These are phyloP conservation scores for Batkoa obscura DNA, from an alignment of 371 early-diverging fungal genomes.

Conservation along the genomic window DNA sequence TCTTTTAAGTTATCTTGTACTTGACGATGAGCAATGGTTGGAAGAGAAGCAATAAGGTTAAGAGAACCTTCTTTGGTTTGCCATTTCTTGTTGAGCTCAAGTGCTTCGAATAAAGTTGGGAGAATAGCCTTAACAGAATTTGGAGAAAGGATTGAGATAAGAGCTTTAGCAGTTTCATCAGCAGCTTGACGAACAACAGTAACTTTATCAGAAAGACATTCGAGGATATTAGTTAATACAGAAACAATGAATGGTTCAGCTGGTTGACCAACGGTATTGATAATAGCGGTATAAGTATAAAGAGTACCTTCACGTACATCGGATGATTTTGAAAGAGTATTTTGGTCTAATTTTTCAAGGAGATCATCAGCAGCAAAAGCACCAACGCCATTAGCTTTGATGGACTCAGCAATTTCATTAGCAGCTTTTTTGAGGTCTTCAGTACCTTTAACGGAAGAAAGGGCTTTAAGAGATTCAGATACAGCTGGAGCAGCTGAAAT, in stretches of 20 bases:
- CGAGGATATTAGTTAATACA: constrained; percentile 24
- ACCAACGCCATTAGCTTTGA: background rate
- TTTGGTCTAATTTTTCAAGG: background rate
- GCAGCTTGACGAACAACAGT: constrained; percentile 28
- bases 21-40: constrained; percentile 18
- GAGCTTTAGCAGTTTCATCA: constrained; percentile 18
- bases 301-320: constrained; percentile 32
- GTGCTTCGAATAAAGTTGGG: constrained; percentile 29
- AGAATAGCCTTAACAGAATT: constrained; percentile 21
- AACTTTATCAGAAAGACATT: constrained; percentile 31
- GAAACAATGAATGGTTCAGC: constrained; percentile 33
- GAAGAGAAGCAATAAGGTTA: constrained; percentile 20
- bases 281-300: constrained; percentile 24
- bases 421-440: background rate
- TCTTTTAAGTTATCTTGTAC: constrained; percentile 42
- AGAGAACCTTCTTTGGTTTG: constrained; percentile 32
- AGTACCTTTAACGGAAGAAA: background rate
- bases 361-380: constrained; percentile 3
- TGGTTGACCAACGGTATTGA: constrained; percentile 18
- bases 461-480: background rate
- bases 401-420: background rate
- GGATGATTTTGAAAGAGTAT: constrained; percentile 21
- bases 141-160: constrained; percentile 19
- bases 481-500: background rate
- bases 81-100: constrained; percentile 34